A percentile compares a stretch with the other conserved stretches of the same genome.
These are phyloP conservation scores for Metrosideros polymorpha DNA, from an alignment of 441 rosid species.

Conservation along the genomic window DNA sequence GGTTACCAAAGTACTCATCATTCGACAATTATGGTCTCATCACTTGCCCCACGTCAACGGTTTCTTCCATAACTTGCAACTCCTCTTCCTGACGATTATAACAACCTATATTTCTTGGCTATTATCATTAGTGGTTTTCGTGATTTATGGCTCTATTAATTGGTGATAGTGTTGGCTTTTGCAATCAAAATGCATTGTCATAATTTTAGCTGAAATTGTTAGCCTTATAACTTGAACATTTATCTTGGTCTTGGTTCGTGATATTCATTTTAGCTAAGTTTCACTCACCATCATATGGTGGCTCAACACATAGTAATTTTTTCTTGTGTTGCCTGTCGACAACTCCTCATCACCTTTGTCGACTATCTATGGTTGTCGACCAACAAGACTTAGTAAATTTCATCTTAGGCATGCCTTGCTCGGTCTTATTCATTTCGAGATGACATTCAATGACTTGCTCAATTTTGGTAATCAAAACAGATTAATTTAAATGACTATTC, in stretches of 20 bases:
- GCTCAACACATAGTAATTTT: rapidly evolving
- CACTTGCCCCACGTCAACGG: not conserved
- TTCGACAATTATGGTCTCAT: not conserved
- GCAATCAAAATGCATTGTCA: not conserved
- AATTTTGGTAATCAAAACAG: not conserved
- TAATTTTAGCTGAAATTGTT: rapidly evolving
- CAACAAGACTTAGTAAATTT: not conserved
- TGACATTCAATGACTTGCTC: not conserved
- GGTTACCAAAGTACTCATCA: not conserved
- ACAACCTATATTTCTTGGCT: not conserved
- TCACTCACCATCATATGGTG: not conserved
- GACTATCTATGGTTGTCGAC: not conserved
- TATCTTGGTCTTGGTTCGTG: rapidly evolving
- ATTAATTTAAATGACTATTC: not conserved
- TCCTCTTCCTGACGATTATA: not conserved
- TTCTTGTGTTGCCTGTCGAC: rapidly evolving
- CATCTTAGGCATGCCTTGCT: not conserved
- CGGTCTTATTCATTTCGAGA: not conserved
- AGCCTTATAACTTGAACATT: not conserved
- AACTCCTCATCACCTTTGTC: not conserved
- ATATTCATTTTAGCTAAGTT: rapidly evolving
- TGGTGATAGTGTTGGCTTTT: rapidly evolving
- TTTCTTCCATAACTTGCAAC: not conserved
- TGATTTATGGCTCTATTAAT: not conserved
- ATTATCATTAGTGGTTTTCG: not conserved